Percentiles rank a stretch among this genome's conserved stretches.
Conservation (phyloP, 306 rosid genomes). For the Citrullus colocynthis region DNA sequence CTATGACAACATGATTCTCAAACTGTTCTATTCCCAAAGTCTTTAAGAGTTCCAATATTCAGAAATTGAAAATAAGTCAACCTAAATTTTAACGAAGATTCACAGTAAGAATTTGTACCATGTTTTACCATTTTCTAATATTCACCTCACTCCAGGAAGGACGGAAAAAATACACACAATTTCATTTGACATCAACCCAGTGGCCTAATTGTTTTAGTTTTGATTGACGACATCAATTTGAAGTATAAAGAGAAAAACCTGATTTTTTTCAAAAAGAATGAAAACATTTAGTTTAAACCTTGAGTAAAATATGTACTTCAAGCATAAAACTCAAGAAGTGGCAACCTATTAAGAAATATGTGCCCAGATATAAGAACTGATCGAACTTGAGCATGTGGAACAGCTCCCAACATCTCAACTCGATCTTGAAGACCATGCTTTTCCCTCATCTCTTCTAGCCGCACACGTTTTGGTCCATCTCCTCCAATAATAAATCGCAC, state of each 20-base stretch:
- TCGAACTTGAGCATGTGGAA: conserved; percentile 67
- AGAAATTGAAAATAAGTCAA: neutral
- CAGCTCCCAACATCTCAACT: conserved; percentile 90
- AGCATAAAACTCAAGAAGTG: neutral
- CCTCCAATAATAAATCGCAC: conserved; percentile 86
- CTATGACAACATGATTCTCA: neutral
- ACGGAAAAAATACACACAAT: neutral
- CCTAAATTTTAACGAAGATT: neutral
- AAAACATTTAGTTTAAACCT: neutral
- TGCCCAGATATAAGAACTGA: conserved; percentile 73
- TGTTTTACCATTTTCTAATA: neutral
- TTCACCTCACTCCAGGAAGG: neutral
- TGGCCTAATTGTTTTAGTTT: neutral
- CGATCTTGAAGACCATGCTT: conserved; percentile 88
- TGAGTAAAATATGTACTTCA: neutral
- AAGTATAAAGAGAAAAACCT: neutral
- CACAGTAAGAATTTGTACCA: neutral
- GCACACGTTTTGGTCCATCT: conserved; percentile 88
- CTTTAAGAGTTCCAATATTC: neutral
- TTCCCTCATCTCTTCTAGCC: conserved; percentile 96
- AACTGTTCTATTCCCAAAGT: neutral
- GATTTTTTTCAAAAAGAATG: neutral
- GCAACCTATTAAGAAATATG: conserved; percentile 81
- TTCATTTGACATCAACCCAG: neutral
- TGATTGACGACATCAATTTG: neutral